phyloP scores from a whole-genome alignment of 768 basidiomycete species.

The Amanita subjunquillea region DNA sequence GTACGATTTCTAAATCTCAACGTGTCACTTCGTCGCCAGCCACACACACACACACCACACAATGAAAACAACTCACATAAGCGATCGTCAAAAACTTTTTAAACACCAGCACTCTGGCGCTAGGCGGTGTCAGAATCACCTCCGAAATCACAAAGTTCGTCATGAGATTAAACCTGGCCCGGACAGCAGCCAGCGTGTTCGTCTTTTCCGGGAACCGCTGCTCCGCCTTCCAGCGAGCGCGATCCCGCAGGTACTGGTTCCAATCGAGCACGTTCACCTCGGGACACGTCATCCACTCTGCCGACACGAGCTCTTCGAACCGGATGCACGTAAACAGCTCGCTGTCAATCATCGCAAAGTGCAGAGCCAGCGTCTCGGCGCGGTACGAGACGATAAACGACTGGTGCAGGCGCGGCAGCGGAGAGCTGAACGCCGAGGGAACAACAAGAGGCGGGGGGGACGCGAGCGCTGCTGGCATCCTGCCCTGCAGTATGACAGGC shows the following conservation, averaged over 20 bases:
- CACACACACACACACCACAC: neutral
- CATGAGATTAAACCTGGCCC: constrained; percentile 79
- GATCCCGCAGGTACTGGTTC: constrained; percentile 71
- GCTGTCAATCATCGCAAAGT: constrained; percentile 82
- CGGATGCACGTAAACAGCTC: constrained; percentile 78
- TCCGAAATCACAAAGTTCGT: constrained; percentile 76
- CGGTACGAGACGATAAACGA: constrained; percentile 64
- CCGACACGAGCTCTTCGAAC: constrained; percentile 80
- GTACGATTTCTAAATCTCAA: constrained; percentile 60
- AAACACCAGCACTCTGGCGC: constrained; percentile 54
- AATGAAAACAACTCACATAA: constrained; percentile 42
- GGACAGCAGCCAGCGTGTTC: constrained; percentile 61
- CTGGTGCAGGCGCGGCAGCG: constrained; percentile 37
- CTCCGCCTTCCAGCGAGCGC: constrained; percentile 59
- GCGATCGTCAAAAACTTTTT: constrained; percentile 80
- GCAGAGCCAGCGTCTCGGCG: constrained; percentile 56
- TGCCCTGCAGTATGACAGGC: constrained; percentile 52
- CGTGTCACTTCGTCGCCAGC: no score
- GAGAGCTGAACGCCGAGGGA: constrained; percentile 20
- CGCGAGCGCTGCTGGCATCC: constrained; percentile 26
- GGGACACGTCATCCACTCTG: constrained; percentile 54
- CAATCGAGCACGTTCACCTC: constrained; percentile 74
- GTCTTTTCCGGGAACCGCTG: constrained; percentile 48
- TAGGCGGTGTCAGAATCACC: constrained; percentile 62
- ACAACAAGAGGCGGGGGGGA: constrained; percentile 15